Evolutionary conservation across 106 monocot genomes (phyloP).

Genomic region (Xerophyta viscosa): DNA sequence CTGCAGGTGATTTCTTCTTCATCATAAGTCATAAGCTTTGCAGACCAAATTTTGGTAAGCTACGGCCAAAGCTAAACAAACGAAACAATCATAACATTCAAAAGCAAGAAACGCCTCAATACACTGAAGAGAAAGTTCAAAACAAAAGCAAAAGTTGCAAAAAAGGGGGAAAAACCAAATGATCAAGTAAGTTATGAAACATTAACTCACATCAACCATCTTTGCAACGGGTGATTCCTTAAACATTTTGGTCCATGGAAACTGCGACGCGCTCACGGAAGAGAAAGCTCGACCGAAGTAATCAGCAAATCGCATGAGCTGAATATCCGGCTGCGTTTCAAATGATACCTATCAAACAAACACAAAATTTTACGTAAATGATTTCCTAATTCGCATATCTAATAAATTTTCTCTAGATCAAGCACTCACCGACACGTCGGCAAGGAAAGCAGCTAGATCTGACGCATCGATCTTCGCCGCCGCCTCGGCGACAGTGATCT

Average conservation of each 20-base stretch:
- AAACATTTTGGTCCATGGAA: slow-evolving; percentile 86
- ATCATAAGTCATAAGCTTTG: too few species aligned
- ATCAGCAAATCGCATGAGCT: slow-evolving; percentile 94
- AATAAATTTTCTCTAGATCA: neutral
- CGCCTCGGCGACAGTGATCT: slow-evolving; percentile 86
- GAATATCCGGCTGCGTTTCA: slow-evolving; percentile 71
- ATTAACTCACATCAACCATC: slow-evolving; percentile 65
- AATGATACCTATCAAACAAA: slow-evolving; percentile 51
- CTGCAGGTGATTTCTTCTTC: too few species aligned
- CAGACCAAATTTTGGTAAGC: too few species aligned
- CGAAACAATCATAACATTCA: too few species aligned
- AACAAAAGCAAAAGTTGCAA: too few species aligned
- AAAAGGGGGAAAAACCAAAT: neutral
- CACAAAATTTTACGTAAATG: neutral
- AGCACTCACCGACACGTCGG: slow-evolving; percentile 53
- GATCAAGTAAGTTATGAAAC: neutral
- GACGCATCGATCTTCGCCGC: slow-evolving; percentile 60
- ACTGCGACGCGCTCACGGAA: slow-evolving; percentile 59
- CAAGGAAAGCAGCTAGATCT: slow-evolving; percentile 63
- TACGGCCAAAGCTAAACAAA: too few species aligned
- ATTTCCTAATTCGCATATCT: neutral
- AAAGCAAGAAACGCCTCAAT: too few species aligned
- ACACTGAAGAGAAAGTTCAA: too few species aligned
- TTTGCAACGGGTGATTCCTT: slow-evolving; percentile 77
- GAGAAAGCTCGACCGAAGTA: slow-evolving; percentile 72